Evolutionary conservation across 371 early-diverging fungal species (phyloP), one percentile per base, ranked within the genome.

Genomic region (Amoeboaphelidium protococcarum): DNA sequence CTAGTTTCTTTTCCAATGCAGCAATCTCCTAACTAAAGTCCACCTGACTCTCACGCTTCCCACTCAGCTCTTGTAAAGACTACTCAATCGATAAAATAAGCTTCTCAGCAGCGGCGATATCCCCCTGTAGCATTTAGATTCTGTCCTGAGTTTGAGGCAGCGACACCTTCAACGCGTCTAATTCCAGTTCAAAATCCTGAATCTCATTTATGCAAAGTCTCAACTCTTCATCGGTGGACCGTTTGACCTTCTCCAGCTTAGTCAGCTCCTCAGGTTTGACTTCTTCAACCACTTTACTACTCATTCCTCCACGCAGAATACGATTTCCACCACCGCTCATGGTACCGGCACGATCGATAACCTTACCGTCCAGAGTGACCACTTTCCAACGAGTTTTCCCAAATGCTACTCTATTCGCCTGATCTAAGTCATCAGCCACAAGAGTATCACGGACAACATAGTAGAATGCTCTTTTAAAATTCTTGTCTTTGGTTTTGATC

Each of bases 261-360:
- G 26, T 46, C 48, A 0, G 44, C 13, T 1, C 25, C 64, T 44
- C 79, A 75, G 19, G 62, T 71, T 6, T 80, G 78, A 21, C 26
- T 2, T 13, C n/a, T n/a, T n/a, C n/a, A 23, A 3, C 6, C 23
- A 12, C 4, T 24, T 58, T 76, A 71, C 91, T 89, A 90, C 20
- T 78, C 84, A 13, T 91, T 90, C 16, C 53, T 26, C 41, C 54
- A 51, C 69, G 74, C 26, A 55, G 58, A 2, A 62, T 67, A 26
- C 61, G 62, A 23, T 69, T 78, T 19, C 87, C 88, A 52, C 96
- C 96, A 54, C 98, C 97, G 19, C 80, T 77, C 94, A 99, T 92
- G 3, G 97, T 80, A 54, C 99, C 99, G 0, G 83, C 78, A 25
- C 71, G 74, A 49, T 99, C 99, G 52, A 99, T 86, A 42, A 99